Evolutionary conservation across 2,329 filamentous ascomycete species (phyloP).

Genomic region (Whalleya microplaca): DNA sequence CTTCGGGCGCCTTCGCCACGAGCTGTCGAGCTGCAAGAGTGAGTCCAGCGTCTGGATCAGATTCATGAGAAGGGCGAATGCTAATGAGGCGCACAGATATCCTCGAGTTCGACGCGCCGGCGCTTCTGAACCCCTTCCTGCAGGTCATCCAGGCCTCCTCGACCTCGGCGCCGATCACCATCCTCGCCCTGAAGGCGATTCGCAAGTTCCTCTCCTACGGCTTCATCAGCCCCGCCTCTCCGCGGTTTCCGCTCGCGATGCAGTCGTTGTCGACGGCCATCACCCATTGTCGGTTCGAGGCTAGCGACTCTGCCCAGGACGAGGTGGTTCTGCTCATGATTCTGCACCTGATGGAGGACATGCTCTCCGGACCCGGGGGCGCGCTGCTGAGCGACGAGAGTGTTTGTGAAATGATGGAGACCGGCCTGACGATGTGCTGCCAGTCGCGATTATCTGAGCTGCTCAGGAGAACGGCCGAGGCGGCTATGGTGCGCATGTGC

Average conservation of each 20-base stretch:
- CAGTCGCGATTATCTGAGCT: conserved; percentile 90
- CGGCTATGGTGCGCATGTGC: conserved; percentile 98
- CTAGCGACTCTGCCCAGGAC: conserved; percentile 91
- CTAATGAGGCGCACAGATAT: conserved; percentile 67
- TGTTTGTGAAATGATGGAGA: conserved; percentile 99
- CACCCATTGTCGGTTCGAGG: conserved; percentile 96
- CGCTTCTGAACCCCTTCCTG: conserved; percentile 88
- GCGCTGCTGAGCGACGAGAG: conserved; percentile 96
- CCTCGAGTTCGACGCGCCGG: conserved; percentile 82
- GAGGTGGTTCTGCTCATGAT: conserved; percentile 95
- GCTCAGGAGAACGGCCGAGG: conserved; percentile 87
- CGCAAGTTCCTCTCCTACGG: conserved; percentile 97
- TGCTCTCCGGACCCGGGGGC: conserved; percentile 92
- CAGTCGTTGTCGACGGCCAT: conserved; percentile 92
- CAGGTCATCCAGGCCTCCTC: conserved; percentile 96
- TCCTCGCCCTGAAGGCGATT: conserved; percentile 88
- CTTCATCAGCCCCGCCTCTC: conserved; percentile 81
- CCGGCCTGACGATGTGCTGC: conserved; percentile 94
- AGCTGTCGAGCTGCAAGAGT: conserved; percentile 86
- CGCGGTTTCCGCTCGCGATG: conserved; percentile 89
- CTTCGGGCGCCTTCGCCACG: conserved; percentile 86
- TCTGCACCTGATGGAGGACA: conserved; percentile 95
- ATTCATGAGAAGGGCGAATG: conserved; percentile 17
- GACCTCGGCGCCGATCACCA: conserved; percentile 94
- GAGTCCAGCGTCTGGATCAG: conserved; percentile 13